A percentile compares a stretch with the other conserved stretches of the same genome.
Conservation (phyloP, 2,329 filamentous ascomycete species). For the Neopestalotiopsis rosae region DNA sequence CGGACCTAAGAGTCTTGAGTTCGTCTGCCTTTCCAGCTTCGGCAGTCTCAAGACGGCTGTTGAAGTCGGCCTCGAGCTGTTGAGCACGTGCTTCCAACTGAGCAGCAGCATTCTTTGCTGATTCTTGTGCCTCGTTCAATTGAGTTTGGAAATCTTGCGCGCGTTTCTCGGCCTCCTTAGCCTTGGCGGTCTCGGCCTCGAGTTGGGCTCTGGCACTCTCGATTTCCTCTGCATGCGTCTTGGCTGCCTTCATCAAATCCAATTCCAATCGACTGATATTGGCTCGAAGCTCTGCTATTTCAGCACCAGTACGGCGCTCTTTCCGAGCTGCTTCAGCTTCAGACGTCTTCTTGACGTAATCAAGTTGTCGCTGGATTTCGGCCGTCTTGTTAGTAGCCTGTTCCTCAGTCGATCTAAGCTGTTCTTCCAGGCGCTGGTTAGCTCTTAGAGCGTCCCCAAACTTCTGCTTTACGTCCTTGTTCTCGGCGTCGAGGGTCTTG, state of each 20-base stretch:
- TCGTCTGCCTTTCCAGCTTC: constrained; percentile 9
- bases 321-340: constrained; percentile 41
- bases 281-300: constrained; percentile 37
- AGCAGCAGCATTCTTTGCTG: not conserved
- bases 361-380: constrained; percentile 46
- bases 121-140: not conserved
- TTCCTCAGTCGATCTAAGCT: constrained; percentile 20
- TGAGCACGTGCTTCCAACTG: not conserved
- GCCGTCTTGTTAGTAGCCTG: constrained; percentile 41
- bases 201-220: constrained; percentile 58
- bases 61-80: constrained; percentile 5
- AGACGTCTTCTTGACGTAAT: constrained; percentile 51
- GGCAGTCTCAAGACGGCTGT: not conserved
- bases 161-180: constrained; percentile 17
- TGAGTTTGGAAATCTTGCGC: constrained; percentile 25
- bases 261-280: constrained; percentile 64
- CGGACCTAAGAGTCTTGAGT: not conserved
- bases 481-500: constrained; percentile 25
- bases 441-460: constrained; percentile 26
- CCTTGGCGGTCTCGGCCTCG: constrained; percentile 27
- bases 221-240: constrained; percentile 64
- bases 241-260: constrained; percentile 66
- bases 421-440: not conserved
- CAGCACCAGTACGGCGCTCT: constrained; percentile 36
- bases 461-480: constrained; percentile 30